Evolutionary conservation across 345 rosid species (phyloP), one percentile per base, ranked within the genome.

Genomic region (Eucalyptus cloeziana): DNA sequence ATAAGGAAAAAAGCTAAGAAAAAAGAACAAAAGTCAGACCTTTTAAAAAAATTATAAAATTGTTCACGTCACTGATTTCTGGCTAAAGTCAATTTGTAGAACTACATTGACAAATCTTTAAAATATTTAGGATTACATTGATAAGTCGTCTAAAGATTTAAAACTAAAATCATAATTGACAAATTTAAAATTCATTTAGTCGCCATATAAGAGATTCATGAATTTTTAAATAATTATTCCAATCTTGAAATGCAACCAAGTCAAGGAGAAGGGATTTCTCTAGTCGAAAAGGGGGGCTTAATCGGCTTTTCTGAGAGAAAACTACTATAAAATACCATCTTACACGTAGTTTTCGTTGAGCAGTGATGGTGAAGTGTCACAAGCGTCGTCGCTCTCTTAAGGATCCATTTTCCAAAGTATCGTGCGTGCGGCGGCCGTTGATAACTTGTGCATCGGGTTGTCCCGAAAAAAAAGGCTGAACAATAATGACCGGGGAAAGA

Each of bases 1-100:
- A 60, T 27, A 62, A 62, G 8, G 16, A 27, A 12, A 62, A 60
- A 60, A 60, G 7, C 7, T 5, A 27, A 6, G 31, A 30, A 62
- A 62, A 62, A 6, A 62, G 3, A 12, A 54, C 27, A 27, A 62
- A 30, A 12, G 8, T 62, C 69, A 30, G 2, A 6, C 3, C 31
- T 62, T 62, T 30, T 27, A 5, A 12, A 62, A 27, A 30, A 30
- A 30, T 62, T 3, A 62, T 12, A 12, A 30, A 62, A 13, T 62
- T 13, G 17, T 62, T 2, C 1, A 0, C 4, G 3, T 30, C 16
- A 30, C 1, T 30, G 7, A 62, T 62, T 62, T 62, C 2, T 27
- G 1, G 8, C 4, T 62, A 62, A 62, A 62, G 13, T 62, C 13
- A 62, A 30, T 27, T 30, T 30, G 8, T 13, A 62, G 31, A 30